Percentiles rank a stretch among this genome's conserved stretches.
Evolutionary conservation across 352 stramenopile species (phyloP).

Genomic region (Globisporangium spiculum): DNA sequence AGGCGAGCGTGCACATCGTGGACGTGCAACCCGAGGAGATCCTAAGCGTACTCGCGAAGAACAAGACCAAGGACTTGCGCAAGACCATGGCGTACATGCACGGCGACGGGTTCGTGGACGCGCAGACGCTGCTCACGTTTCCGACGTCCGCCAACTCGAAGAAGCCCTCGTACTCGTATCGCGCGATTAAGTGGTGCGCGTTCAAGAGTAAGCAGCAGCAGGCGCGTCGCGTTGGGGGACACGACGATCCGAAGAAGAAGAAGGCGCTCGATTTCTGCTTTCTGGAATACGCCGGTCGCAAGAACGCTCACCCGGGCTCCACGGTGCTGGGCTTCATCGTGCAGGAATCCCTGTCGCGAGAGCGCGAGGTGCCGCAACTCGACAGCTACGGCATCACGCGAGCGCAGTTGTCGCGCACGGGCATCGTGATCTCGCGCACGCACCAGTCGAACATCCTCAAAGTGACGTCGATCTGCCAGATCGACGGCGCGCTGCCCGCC

Average conservation of each 20-base stretch:
- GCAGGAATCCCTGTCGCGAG: conserved; percentile 63
- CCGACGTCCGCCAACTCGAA: conserved; percentile 38
- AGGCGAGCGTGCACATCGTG: conserved; percentile 57
- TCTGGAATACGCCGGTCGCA: conserved; percentile 73
- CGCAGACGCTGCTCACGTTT: conserved; percentile 52
- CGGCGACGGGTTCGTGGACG: conserved; percentile 33
- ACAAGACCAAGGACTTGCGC: conserved; percentile 54
- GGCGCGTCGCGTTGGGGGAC: background rate
- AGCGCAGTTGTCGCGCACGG: conserved; percentile 52
- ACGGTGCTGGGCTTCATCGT: conserved; percentile 76
- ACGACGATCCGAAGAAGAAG: background rate
- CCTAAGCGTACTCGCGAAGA: conserved; percentile 48
- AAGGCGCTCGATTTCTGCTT: conserved; percentile 63
- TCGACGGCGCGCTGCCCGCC: conserved; percentile 47
- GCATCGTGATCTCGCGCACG: conserved; percentile 74
- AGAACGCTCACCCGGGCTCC: conserved; percentile 30
- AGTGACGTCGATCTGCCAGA: conserved; percentile 68
- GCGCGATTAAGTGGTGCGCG: conserved; percentile 60
- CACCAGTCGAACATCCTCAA: conserved; percentile 70
- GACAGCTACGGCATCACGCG: conserved; percentile 62
- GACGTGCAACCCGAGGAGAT: conserved; percentile 66
- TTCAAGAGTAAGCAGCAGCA: conserved; percentile 22
- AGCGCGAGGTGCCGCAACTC: conserved; percentile 63
- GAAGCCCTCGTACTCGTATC: conserved; percentile 53
- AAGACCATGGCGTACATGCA: conserved; percentile 53